Conservation (phyloP, 75 land plant species). For the Larix kaempferi region DNA sequence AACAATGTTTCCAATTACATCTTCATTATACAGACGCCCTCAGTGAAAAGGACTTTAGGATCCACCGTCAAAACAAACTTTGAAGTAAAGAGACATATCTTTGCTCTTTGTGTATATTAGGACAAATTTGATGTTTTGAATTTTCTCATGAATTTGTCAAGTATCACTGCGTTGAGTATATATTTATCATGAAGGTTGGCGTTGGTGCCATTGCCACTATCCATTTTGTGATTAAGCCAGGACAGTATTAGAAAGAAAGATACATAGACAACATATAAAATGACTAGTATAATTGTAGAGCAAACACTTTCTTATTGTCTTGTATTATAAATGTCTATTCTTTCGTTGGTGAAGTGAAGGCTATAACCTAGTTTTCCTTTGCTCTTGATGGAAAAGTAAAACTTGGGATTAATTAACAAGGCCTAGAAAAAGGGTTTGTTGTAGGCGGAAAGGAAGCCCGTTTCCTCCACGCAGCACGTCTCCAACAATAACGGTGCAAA, state of each 20-base stretch:
- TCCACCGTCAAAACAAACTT: too few relatives aligned
- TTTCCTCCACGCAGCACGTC: too few relatives aligned
- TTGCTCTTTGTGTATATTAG: too few relatives aligned
- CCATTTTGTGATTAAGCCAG: too few relatives aligned
- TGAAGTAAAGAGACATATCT: too few relatives aligned
- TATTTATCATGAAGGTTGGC: slow-evolving; percentile 50
- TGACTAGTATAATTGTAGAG: slow-evolving; percentile 50
- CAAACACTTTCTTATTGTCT: slow-evolving; percentile 61
- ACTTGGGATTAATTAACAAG: slow-evolving; percentile 41
- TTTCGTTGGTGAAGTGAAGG: slow-evolving; percentile 51
- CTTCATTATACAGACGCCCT: too few relatives aligned
- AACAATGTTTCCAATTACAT: too few relatives aligned
- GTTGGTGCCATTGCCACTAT: slow-evolving; percentile 41
- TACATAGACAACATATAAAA: slow-evolving; percentile 33
- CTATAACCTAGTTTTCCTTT: slow-evolving; percentile 30
- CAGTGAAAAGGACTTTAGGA: too few relatives aligned
- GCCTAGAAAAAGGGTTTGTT: slow-evolving; percentile 51
- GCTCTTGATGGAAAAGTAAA: slow-evolving; percentile 36
- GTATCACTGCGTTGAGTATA: slow-evolving; percentile 35
- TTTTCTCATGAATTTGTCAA: slow-evolving; percentile 51
- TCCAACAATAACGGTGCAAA: too few relatives aligned
- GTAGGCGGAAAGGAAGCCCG: too few relatives aligned
- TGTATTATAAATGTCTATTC: slow-evolving; percentile 69
- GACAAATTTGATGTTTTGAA: slow-evolving; percentile 40
- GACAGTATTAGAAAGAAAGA: slow-evolving; percentile 28